phyloP scores from a whole-genome alignment of 352 stramenopile species.

The Hyaloperonospora arabidopsidis region DNA sequence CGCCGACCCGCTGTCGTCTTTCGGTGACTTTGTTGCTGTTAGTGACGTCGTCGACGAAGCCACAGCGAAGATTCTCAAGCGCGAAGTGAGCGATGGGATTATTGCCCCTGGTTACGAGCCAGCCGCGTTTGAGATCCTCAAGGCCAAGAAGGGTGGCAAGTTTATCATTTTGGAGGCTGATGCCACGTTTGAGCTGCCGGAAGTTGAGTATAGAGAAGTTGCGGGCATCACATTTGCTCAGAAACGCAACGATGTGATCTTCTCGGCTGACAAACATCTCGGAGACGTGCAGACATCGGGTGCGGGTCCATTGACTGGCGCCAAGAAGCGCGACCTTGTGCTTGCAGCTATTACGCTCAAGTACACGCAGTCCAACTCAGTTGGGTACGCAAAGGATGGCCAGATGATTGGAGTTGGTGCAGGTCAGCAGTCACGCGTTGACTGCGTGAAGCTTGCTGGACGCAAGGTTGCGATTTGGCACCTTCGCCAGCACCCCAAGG shows the following conservation, averaged over 20 bases:
- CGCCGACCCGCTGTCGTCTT: constrained; percentile 98
- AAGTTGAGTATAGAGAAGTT: constrained; percentile 96
- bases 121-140: constrained; percentile 95
- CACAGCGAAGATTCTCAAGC: constrained; percentile 97
- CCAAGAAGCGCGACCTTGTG: constrained; percentile 94
- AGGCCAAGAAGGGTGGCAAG: constrained; percentile 97
- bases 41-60: constrained; percentile 97
- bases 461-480: constrained; percentile 98
- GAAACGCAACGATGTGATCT: constrained; percentile 96
- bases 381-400: constrained; percentile 97
- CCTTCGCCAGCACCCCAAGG: constrained; percentile 96
- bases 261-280: constrained; percentile 89
- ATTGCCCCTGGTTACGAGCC: constrained; percentile 98
- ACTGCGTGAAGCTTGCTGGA: constrained; percentile 99
- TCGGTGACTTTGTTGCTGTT: constrained; percentile 98
- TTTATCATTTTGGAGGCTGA: constrained; percentile 98
- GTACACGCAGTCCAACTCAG: constrained; percentile 99
- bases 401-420: constrained; percentile 99
- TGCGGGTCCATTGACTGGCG: constrained; percentile 77
- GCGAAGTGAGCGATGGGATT: constrained; percentile 98
- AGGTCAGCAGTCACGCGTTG: constrained; percentile 97
- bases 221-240: constrained; percentile 98
- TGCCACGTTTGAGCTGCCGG: constrained; percentile 85
- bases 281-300: constrained; percentile 88
- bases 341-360: constrained; percentile 99